Conservation (phyloP, 768 basidiomycete genomes). For the Phaeotremella fagi region DNA sequence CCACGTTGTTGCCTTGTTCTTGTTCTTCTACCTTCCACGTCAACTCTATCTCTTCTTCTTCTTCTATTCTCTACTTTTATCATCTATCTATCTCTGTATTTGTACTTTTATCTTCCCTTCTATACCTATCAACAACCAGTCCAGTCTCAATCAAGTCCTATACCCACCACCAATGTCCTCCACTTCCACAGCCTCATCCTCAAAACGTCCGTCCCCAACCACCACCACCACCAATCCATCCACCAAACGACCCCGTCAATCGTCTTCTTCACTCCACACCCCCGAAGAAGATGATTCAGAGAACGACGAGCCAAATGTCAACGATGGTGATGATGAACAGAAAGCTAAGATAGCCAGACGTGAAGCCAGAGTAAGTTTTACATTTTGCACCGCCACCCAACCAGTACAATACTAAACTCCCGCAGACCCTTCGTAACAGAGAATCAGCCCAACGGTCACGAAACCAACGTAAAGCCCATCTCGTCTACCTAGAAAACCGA, state of each 20-base stretch:
- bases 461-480: conserved; percentile 83
- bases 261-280: conserved; percentile 4
- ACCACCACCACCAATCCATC: not conserved
- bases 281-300: conserved; percentile 12
- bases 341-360: conserved; percentile 28
- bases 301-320: conserved; percentile 3
- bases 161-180: conserved; percentile 3
- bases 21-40: no score
- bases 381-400: not conserved
- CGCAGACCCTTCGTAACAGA: conserved; percentile 82
- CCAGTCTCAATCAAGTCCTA: no score
- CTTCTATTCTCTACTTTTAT: no score
- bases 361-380: conserved; percentile 30
- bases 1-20: no score
- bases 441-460: conserved; percentile 91
- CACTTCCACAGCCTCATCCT: conserved; percentile 13
- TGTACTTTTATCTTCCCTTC: no score
- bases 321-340: conserved; percentile 9
- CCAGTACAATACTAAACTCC: not conserved
- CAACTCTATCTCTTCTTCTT: no score
- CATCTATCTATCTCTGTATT: no score
- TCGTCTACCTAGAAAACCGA: conserved; percentile 60
- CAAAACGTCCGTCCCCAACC: conserved; percentile 22
- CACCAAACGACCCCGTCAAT: conserved; percentile 19
- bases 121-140: no score